phyloP scores from a whole-genome alignment of 148 eudicot species.

The Rhododendron simsii region DNA sequence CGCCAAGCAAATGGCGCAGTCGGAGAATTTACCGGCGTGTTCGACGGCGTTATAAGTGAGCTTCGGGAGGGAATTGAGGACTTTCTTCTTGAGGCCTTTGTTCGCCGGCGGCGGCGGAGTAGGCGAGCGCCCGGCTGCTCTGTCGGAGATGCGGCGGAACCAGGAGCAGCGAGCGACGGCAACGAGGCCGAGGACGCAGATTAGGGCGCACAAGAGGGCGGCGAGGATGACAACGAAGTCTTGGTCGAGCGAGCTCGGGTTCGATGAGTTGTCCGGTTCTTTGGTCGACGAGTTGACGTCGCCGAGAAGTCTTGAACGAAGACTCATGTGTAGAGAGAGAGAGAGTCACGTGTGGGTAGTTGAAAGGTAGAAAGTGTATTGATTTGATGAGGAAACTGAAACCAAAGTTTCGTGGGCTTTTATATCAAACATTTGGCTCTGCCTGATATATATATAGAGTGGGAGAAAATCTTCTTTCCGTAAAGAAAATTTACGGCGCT shows the following conservation, averaged over 20 bases:
- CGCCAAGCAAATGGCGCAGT: conserved; percentile 67
- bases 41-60: conserved; percentile 32
- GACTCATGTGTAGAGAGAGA: conserved; percentile 10
- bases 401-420: neutral
- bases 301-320: conserved; percentile 20
- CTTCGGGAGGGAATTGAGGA: conserved; percentile 52
- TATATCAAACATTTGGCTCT: neutral
- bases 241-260: conserved; percentile 22
- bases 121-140: neutral
- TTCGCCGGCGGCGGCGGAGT: conserved; percentile 34
- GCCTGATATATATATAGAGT: neutral
- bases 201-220: conserved; percentile 72
- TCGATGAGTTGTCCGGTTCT: neutral
- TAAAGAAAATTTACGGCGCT: too few relatives aligned
- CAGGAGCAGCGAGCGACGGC: conserved; percentile 81
- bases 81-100: conserved; percentile 68
- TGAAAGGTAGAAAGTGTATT: neutral
- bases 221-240: conserved; percentile 72
- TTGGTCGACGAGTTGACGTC: conserved; percentile 6
- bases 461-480: too few relatives aligned
- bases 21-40: conserved; percentile 33
- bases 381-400: neutral
- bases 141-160: conserved; percentile 48
- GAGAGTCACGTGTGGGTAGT: neutral
- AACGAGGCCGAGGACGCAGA: conserved; percentile 75